Evolutionary conservation across 2,329 filamentous ascomycete genomes (phyloP).

Genomic region (Didymella pinodella): DNA sequence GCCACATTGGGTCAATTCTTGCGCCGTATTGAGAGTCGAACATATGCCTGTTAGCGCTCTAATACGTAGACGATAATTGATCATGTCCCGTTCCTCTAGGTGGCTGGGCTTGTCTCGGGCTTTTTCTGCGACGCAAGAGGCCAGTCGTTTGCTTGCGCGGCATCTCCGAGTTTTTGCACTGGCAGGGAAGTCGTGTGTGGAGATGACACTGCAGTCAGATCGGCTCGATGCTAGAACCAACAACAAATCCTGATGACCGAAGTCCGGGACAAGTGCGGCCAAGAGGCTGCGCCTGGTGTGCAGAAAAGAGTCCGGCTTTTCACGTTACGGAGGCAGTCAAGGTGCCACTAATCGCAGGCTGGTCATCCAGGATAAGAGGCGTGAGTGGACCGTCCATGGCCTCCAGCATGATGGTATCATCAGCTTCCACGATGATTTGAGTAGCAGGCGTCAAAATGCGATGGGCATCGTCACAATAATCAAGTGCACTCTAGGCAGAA

Average conservation of each 20-base stretch:
- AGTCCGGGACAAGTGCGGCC: constrained; percentile 12
- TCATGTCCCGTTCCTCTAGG: too few relatives aligned
- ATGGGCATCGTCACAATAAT: not conserved
- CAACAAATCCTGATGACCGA: constrained; percentile 10
- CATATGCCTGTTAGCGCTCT: too few relatives aligned
- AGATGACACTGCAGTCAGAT: constrained; percentile 18
- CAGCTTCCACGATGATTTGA: constrained; percentile 2
- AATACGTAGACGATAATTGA: too few relatives aligned
- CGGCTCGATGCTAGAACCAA: constrained; percentile 16
- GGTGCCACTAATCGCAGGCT: constrained; percentile 11
- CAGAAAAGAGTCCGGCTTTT: constrained; percentile 3
- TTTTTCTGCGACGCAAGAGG: too few relatives aligned
- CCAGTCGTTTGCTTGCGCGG: constrained; percentile 7
- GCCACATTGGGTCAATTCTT: not conserved
- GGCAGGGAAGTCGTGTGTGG: constrained; percentile 13
- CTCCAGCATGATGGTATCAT: constrained; percentile 9
- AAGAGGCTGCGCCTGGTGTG: constrained; percentile 8
- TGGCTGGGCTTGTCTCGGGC: too few relatives aligned
- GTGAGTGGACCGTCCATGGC: constrained; percentile 8
- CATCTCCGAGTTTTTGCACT: constrained; percentile 17
- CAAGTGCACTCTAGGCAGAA: not conserved
- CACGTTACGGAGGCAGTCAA: constrained; percentile 7
- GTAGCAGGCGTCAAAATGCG: not conserved
- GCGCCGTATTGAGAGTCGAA: too few relatives aligned
- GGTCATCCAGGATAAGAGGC: constrained; percentile 12